Evolutionary conservation across 768 basidiomycete genomes (phyloP).

Genomic region (Leccinellum rugosiceps): DNA sequence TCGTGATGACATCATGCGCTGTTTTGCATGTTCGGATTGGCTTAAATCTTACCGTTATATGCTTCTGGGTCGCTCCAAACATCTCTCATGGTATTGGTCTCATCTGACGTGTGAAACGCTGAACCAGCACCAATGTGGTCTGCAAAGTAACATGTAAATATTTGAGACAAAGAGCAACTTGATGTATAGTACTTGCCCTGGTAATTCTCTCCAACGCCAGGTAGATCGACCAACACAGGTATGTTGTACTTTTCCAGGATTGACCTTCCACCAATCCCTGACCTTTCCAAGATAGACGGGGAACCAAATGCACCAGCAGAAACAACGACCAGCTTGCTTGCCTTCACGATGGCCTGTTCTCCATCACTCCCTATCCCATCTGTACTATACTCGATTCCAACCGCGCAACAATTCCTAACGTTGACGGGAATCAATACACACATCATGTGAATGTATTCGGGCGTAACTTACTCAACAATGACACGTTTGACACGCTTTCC

Average conservation of each 20-base stretch:
- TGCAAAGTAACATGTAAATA: neutral
- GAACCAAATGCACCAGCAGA: slow-evolving; percentile 54
- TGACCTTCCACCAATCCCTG: slow-evolving; percentile 59
- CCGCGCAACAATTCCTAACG: slow-evolving; percentile 31
- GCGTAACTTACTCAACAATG: neutral
- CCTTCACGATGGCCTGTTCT: slow-evolving; percentile 21
- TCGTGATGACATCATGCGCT: neutral
- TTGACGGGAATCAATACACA: neutral
- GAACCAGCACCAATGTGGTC: neutral
- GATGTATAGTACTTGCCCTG: slow-evolving; percentile 35
- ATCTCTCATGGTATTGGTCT: neutral
- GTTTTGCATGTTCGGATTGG: neutral
- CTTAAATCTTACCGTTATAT: neutral
- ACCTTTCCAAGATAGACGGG: slow-evolving; percentile 54
- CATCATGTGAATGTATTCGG: neutral
- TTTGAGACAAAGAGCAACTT: neutral
- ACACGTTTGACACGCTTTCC: slow-evolving; percentile 14
- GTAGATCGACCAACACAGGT: slow-evolving; percentile 20
- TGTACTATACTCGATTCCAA: slow-evolving; percentile 35
- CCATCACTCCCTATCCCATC: neutral
- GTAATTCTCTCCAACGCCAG: slow-evolving; percentile 14
- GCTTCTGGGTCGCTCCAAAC: neutral
- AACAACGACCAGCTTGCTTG: slow-evolving; percentile 41
- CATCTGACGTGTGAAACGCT: neutral
- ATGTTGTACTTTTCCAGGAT: slow-evolving; percentile 50